A percentile compares a stretch with the other conserved stretches of the same genome.
Evolutionary conservation across 1,284 basidiomycete species (phyloP).

Genomic region (Ganoderma meredithae): DNA sequence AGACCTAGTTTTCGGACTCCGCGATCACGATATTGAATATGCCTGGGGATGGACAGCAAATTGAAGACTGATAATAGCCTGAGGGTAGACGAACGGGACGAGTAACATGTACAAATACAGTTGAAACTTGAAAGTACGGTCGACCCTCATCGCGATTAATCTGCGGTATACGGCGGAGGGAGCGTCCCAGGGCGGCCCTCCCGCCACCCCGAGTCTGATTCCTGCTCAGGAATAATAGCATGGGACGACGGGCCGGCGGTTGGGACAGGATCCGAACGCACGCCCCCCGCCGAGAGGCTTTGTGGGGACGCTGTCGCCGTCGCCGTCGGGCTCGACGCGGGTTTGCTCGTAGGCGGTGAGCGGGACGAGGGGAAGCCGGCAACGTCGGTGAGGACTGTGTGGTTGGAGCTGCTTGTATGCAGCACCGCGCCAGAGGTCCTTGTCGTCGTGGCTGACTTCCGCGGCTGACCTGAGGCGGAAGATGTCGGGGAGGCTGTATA

Average conservation of each 20-base stretch:
- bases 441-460: not conserved
- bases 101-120: not conserved
- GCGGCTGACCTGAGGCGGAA: not conserved
- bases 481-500: not conserved
- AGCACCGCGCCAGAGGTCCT: not conserved
- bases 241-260: not conserved
- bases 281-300: not conserved
- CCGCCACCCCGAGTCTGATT: constrained; percentile 3
- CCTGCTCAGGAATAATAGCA: not conserved
- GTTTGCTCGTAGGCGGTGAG: not conserved
- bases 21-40: too few species aligned
- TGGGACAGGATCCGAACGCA: not conserved
- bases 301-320: not conserved
- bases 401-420: not conserved
- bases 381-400: constrained; percentile 5
- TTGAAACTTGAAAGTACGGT: not conserved
- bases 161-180: not conserved
- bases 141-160: not conserved
- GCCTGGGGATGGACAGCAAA: too few species aligned
- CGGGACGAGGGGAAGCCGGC: not conserved
- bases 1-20: too few species aligned
- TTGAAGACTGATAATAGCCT: too few species aligned
- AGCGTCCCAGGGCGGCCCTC: not conserved
- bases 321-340: not conserved
- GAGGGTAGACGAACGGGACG: not conserved